These are phyloP conservation scores for Lipomyces kockii DNA, from an alignment of 805 yeast genomes.

Conservation along the genomic window DNA sequence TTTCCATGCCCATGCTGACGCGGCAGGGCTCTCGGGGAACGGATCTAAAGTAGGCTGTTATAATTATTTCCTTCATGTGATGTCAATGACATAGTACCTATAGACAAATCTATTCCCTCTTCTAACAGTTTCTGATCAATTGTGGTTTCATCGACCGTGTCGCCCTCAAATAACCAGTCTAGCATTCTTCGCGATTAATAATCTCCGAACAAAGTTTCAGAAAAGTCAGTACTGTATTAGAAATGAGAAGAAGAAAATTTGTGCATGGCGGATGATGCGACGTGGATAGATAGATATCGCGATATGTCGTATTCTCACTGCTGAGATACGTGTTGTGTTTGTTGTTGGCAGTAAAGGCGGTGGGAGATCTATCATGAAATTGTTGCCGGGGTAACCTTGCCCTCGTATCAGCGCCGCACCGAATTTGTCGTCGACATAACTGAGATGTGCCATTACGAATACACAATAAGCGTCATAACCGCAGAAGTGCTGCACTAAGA, in stretches of 20 bases:
- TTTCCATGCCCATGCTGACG: constrained; percentile 38
- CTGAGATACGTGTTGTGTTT: not conserved
- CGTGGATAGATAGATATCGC: not conserved
- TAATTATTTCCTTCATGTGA: not conserved
- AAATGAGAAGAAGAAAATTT: not conserved
- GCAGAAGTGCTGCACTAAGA: not conserved
- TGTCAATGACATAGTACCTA: constrained; percentile 2
- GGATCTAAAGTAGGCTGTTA: constrained; percentile 11
- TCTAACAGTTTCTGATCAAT: constrained; percentile 17
- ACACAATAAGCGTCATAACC: not conserved
- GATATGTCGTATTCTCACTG: not conserved
- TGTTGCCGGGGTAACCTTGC: not conserved
- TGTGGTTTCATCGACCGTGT: constrained; percentile 25
- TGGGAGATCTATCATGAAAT: not conserved
- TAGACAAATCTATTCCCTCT: constrained; percentile 16
- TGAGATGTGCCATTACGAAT: not conserved
- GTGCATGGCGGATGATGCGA: not conserved
- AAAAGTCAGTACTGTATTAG: not conserved
- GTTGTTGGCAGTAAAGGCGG: not conserved
- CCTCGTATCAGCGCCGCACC: not conserved
- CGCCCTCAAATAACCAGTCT: constrained; percentile 28
- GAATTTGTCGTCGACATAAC: not conserved
- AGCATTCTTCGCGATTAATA: not conserved
- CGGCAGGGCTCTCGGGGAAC: constrained; percentile 33
- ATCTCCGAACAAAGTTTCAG: not conserved